Conservation (phyloP, 2,329 filamentous ascomycete species). For the Xylaria polymorpha region DNA sequence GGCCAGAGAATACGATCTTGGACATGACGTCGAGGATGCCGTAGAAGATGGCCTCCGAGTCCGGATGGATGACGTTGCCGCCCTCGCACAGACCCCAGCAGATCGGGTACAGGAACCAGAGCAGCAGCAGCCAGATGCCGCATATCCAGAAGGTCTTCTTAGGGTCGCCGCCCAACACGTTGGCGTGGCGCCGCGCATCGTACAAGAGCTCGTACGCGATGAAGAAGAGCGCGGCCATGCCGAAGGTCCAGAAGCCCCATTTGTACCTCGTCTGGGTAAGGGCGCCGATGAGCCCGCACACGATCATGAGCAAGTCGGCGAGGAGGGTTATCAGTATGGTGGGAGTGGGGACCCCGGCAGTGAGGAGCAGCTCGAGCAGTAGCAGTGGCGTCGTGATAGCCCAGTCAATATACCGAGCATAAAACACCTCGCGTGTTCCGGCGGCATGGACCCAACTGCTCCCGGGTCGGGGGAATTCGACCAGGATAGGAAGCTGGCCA, state of each 20-base stretch:
- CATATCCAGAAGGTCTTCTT: constrained; percentile 64
- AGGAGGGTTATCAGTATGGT: constrained; percentile 72
- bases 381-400: constrained; percentile 72
- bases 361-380: constrained; percentile 71
- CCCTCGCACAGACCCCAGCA: constrained; percentile 73
- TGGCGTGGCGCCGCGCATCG: constrained; percentile 67
- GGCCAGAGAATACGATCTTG: constrained; percentile 71
- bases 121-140: constrained; percentile 67
- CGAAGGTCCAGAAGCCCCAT: constrained; percentile 74
- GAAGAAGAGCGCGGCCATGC: constrained; percentile 65
- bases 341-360: constrained; percentile 72
- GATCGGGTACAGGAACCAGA: constrained; percentile 75
- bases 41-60: constrained; percentile 76
- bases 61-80: constrained; percentile 72
- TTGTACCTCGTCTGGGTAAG: constrained; percentile 72
- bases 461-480: constrained; percentile 64
- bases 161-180: constrained; percentile 64
- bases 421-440: constrained; percentile 71
- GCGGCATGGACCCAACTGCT: constrained; percentile 59
- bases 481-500: constrained; percentile 71
- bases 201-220: constrained; percentile 68
- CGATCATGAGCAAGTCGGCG: constrained; percentile 73
- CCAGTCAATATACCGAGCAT: constrained; percentile 74
- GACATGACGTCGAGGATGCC: constrained; percentile 73
- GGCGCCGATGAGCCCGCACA: constrained; percentile 74